A percentile compares a stretch with the other conserved stretches of the same genome.
Evolutionary conservation across 2,329 filamentous ascomycete genomes (phyloP).

Genomic region (Curvularia lunata): DNA sequence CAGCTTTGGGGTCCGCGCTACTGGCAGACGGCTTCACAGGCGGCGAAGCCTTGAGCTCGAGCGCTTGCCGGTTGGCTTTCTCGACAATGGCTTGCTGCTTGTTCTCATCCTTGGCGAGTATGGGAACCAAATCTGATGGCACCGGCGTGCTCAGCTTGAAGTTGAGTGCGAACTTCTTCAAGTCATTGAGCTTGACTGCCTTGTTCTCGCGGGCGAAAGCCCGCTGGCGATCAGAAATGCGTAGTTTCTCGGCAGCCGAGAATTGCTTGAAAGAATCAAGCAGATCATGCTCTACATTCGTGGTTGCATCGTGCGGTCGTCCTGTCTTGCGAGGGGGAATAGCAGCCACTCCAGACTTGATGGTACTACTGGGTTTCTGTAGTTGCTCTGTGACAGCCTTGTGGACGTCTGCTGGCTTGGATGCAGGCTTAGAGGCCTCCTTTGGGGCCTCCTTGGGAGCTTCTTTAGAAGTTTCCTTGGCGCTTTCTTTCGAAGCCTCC

Average conservation of each 20-base stretch:
- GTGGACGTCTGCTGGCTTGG: conserved; percentile 24
- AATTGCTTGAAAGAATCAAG: conserved; percentile 70
- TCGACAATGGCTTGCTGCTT: conserved; percentile 95
- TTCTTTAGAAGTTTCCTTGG: conserved; percentile 6
- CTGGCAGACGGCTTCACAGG: conserved; percentile 53
- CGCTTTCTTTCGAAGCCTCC: conserved; percentile 4
- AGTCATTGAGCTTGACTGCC: conserved; percentile 87
- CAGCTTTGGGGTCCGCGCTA: conserved; percentile 41
- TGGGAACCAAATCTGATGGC: conserved; percentile 87
- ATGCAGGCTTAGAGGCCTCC: conserved; percentile 22
- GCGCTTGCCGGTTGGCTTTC: conserved; percentile 78
- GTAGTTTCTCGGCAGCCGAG: conserved; percentile 66
- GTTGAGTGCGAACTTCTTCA: conserved; percentile 91
- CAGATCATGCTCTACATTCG: conserved; percentile 67
- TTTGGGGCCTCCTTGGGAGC: not conserved
- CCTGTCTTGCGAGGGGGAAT: conserved; percentile 47
- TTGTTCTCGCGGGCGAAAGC: conserved; percentile 73
- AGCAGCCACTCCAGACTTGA: conserved; percentile 37
- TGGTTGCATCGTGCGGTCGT: conserved; percentile 60
- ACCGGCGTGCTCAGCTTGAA: conserved; percentile 96
- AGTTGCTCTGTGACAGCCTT: conserved; percentile 33
- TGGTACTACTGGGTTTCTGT: conserved; percentile 38
- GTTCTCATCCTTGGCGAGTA: conserved; percentile 92
- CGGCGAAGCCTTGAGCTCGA: conserved; percentile 54
- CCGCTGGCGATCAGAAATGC: conserved; percentile 62